phyloP scores from a whole-genome alignment of 441 rosid genomes.

The Gossypium aridum region DNA sequence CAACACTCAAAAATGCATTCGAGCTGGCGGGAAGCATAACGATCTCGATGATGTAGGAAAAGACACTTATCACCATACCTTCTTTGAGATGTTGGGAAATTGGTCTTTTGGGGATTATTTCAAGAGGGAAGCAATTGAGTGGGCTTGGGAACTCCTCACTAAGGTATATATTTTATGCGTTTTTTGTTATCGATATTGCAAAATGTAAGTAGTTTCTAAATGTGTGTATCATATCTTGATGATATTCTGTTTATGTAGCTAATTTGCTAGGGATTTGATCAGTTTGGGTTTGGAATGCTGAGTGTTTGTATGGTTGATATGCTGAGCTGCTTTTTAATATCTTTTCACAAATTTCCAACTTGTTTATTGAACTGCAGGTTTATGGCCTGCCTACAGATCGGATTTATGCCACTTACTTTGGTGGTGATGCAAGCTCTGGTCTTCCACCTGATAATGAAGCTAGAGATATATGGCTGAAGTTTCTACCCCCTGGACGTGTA shows the following conservation, averaged over 20 bases:
- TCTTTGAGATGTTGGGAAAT: slow-evolving; percentile 97
- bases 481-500: slow-evolving; percentile 72
- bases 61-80: slow-evolving; percentile 95
- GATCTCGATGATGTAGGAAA: slow-evolving; percentile 98
- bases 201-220: background rate
- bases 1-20: slow-evolving; percentile 97
- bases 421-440: slow-evolving; percentile 89
- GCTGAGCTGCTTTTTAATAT: background rate
- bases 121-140: slow-evolving; percentile 81
- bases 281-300: background rate
- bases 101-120: slow-evolving; percentile 99
- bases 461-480: slow-evolving; percentile 70
- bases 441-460: slow-evolving; percentile 90
- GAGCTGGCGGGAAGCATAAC: slow-evolving; percentile 97
- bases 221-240: background rate
- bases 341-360: background rate
- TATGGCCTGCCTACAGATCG: slow-evolving; percentile 72
- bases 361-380: slow-evolving; percentile 36
- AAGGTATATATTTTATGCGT: slow-evolving; percentile 31
- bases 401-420: slow-evolving; percentile 93
- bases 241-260: background rate
- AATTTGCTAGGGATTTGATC: background rate
- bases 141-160: slow-evolving; percentile 97
- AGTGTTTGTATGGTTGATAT: background rate
- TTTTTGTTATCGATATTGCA: background rate